Base-by-base conservation (phyloP, 345 rosid genomes). In the Syzygium oleosum region DNA sequence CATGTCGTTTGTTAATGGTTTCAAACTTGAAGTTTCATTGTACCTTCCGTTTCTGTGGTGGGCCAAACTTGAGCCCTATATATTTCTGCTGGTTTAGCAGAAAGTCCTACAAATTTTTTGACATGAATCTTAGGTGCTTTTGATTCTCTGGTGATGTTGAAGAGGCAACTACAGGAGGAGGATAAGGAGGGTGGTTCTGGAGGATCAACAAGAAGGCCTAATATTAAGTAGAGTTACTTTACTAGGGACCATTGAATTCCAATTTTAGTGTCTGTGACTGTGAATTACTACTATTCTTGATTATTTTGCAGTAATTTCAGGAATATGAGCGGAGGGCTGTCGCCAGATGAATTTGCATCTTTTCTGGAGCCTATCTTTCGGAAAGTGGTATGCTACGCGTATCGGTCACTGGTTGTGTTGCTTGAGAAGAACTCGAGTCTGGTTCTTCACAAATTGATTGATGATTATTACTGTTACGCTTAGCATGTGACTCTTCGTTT, bases 281-380 rank as follows among this genome's bases (percentile, higher is more conserved):
- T 86, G 84, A 25, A 77, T 85, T 21, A 52, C 46, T 59, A 58
- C 29, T 61, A n/a, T 12, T 27, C 68, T 61, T 88, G 38, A 21
- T 51, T n/a, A 29, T 83, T 52, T 23, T 85, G 87, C 91, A 92
- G 93, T 55, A 85, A 77, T 27, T 86, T 88, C 15, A 87, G 73
- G 68, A 86, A 88, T 78, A 85, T 90, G 56, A 84, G 88, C 4
- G 87, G 91, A 51, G 59, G 86, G 85, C 83, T 73, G 58, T 87
- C 89, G 1, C 8, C 68, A 21, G 55, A 84, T n/a, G 91, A 91
- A 51, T 84, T 88, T 27, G 85, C 54, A 31, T 55, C 88, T 16
- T 51, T 52, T 58, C 86, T 92, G 22, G 92, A 92, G 86, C 92
- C 93, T n/a, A 85, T 87, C 19, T 22, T 92, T 22, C 89, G 92